Base-by-base conservation (phyloP, 2,329 filamentous ascomycete genomes). In the Pochonia chlamydosporia region DNA sequence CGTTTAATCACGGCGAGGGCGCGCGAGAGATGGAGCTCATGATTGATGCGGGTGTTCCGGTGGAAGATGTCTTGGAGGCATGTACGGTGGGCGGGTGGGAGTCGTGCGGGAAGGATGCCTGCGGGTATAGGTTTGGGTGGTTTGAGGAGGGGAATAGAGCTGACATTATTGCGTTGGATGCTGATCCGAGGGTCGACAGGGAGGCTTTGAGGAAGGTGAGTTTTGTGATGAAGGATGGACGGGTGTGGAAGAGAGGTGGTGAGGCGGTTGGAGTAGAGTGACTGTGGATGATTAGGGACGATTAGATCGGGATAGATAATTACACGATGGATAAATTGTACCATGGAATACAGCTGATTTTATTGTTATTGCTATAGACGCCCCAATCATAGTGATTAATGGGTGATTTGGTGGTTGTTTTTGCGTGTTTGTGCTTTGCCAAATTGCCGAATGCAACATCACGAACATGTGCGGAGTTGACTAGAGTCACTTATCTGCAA, bases 221-320 rank as follows among this genome's bases (percentile, higher is more conserved):
- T 44, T 79, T 79, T 56, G 76, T 80, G 16, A 79, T 81, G 75
- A 81, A 80, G 56, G 76, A 81, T 54, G 76, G 66, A 1, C 65
- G 56, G 42, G 62, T 79, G 8, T 79, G 73, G 66, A 78, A 76
- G 56, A 46, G 54, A 31, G 57, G 61, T 5, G 62, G 65, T 3
- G 36, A 8, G 26, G 26, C 26, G 26, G 26, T 28, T 28, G 26
- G 13, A 28, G 26, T 28, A 8, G 7, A 28, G 26, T 28, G 26
- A 28, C 13, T 28, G 26, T 8, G 26, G 13, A 13, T 13, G 7
- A 13, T 28, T 13, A 13, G 26, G 26, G 26, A 13, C 7, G 13
- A 28, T 7, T 7, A 13, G 13, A 13, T 13, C 26, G 26, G n/a
- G n/a, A n/a, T n/a, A n/a, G n/a, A n/a, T n/a, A n/a, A n/a, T n/a